phyloP scores from a whole-genome alignment of 768 basidiomycete genomes.

The Asterophora lycoperdoides region DNA sequence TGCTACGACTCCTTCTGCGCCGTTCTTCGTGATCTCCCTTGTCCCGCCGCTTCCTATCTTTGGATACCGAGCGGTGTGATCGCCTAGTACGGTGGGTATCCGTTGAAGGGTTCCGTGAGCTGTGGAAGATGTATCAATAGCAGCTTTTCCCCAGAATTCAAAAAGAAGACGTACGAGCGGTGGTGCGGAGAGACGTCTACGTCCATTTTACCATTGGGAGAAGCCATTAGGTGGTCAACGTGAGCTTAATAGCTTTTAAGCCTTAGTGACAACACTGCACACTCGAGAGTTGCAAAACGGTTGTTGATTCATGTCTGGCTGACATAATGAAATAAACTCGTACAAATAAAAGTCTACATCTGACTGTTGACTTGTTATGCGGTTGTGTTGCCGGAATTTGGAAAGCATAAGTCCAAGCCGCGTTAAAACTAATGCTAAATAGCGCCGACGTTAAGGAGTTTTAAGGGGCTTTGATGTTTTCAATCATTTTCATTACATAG shows the following conservation, averaged over 20 bases:
- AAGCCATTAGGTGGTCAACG: conserved; percentile 34
- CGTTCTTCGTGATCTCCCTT: conserved; percentile 56
- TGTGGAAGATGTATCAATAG: conserved; percentile 16
- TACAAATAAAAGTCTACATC: conserved; percentile 1
- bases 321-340: not conserved
- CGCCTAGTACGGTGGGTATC: conserved; percentile 71
- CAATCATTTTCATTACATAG: no score
- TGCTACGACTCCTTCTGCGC: conserved; percentile 59
- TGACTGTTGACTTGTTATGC: no score
- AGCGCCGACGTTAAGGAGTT: no score
- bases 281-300: conserved; percentile 8
- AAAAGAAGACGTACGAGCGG: conserved; percentile 48
- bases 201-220: conserved; percentile 55
- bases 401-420: no score
- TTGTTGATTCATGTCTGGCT: conserved; percentile 15
- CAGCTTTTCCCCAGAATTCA: not conserved
- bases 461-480: no score
- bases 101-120: conserved; percentile 71
- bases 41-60: conserved; percentile 53
- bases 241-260: no score
- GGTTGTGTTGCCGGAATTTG: no score
- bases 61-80: conserved; percentile 70
- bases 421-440: no score
- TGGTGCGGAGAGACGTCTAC: conserved; percentile 56
- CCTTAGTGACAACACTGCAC: no score